These are phyloP conservation scores for Akebia trifoliata DNA, from an alignment of 164 flowering plant species.

Conservation along the genomic window DNA sequence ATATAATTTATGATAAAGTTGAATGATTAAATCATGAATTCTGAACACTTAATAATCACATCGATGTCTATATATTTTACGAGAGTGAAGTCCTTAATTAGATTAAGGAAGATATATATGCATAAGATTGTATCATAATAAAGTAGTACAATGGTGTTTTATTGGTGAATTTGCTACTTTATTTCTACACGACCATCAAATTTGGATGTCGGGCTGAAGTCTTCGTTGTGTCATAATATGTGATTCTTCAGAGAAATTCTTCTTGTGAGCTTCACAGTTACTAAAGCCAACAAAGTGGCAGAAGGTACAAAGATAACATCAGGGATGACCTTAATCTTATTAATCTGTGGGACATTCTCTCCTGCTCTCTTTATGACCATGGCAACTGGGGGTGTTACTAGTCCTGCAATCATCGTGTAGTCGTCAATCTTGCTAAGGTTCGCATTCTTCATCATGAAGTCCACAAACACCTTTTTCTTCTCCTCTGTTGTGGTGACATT, in stretches of 20 bases:
- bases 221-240: neutral
- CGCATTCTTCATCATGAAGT: slow-evolving; percentile 36
- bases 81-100: too few species aligned
- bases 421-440: slow-evolving; percentile 37
- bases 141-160: too few species aligned
- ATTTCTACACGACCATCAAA: too few species aligned
- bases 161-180: too few species aligned
- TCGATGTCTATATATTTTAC: too few species aligned
- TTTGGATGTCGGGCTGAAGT: too few species aligned
- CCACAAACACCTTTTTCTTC: slow-evolving; percentile 29
- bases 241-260: slow-evolving; percentile 3
- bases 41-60: too few species aligned
- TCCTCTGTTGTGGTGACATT: slow-evolving; percentile 7
- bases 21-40: too few species aligned
- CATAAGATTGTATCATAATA: too few species aligned
- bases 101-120: too few species aligned
- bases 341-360: slow-evolving; percentile 48
- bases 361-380: slow-evolving; percentile 68
- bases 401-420: slow-evolving; percentile 37
- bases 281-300: slow-evolving; percentile 44
- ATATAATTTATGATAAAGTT: too few species aligned
- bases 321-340: slow-evolving; percentile 45
- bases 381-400: slow-evolving; percentile 65
- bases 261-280: slow-evolving; percentile 39
- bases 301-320: slow-evolving; percentile 69